These are phyloP conservation scores for Ogataea glucozyma DNA, from an alignment of 805 yeast genomes.

Conservation along the genomic window DNA sequence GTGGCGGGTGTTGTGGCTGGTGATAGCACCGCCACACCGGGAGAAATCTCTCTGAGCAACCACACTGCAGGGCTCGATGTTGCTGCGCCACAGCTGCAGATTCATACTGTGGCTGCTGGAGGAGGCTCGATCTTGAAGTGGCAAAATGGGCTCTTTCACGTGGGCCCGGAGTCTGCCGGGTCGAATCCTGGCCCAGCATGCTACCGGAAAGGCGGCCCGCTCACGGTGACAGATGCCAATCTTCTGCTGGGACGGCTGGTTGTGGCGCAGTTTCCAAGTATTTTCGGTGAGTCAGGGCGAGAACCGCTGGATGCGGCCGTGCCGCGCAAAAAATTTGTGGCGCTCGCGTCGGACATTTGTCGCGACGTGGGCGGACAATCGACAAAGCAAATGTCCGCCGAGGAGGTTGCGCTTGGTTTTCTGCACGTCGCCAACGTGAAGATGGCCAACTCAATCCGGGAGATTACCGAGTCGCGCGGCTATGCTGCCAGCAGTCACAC, in stretches of 20 bases:
- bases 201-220: constrained; percentile 80
- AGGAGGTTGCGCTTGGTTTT: constrained; percentile 78
- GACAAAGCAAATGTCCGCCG: constrained; percentile 45
- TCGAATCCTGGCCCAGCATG: constrained; percentile 92
- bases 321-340: constrained; percentile 49
- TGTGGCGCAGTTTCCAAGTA: constrained; percentile 72
- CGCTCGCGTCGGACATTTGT: constrained; percentile 57
- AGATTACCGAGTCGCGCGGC: constrained; percentile 81
- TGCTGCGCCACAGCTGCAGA: constrained; percentile 79
- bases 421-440: constrained; percentile 78
- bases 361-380: constrained; percentile 9
- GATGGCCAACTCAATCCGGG: constrained; percentile 83
- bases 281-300: constrained; percentile 78
- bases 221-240: constrained; percentile 85
- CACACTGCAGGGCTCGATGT: constrained; percentile 81
- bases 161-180: constrained; percentile 86
- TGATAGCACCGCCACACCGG: no score
- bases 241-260: constrained; percentile 67
- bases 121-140: constrained; percentile 72
- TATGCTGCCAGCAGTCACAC: constrained; percentile 60
- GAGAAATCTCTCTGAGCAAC: constrained; percentile 76
- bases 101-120: constrained; percentile 82
- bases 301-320: constrained; percentile 61
- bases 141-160: constrained; percentile 74
- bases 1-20: constrained; percentile 70